Percentiles rank a stretch among this genome's conserved stretches.
Conservation (phyloP, 1,284 basidiomycete species). For the Neonothopanus nambi region DNA sequence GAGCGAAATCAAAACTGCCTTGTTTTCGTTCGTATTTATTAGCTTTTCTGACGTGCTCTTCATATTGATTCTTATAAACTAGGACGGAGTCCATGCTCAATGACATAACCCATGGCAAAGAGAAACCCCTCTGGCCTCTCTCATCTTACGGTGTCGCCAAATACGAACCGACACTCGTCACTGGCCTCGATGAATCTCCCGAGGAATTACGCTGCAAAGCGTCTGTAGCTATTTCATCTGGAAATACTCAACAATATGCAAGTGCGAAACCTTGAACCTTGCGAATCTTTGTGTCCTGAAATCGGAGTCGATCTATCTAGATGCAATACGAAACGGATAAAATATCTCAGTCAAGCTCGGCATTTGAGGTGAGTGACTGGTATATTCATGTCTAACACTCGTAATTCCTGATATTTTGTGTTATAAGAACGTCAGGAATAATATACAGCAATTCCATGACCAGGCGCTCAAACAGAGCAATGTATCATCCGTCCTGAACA, state of each 20-base stretch:
- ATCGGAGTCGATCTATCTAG: constrained; percentile 29
- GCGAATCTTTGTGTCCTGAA: no score
- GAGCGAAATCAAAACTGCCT: constrained; percentile 14
- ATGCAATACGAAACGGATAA: constrained; percentile 56
- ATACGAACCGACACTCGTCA: constrained; percentile 68
- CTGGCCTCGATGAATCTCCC: constrained; percentile 70
- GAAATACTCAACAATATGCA: constrained; percentile 64
- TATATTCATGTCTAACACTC: not conserved
- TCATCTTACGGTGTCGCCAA: constrained; percentile 82
- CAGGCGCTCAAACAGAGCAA: constrained; percentile 47
- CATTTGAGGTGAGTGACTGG: constrained; percentile 23
- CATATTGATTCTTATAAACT: constrained; percentile 10
- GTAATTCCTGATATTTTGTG: not conserved
- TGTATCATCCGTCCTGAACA: constrained; percentile 15
- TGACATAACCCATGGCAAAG: constrained; percentile 60
- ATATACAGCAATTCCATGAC: constrained; percentile 49
- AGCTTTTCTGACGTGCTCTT: not conserved
- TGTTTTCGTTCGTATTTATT: constrained; percentile 25
- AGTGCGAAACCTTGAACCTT: constrained; percentile 25
- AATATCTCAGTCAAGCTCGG: constrained; percentile 40
- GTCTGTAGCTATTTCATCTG: constrained; percentile 44
- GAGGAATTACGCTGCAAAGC: constrained; percentile 84
- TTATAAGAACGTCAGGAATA: constrained; percentile 45
- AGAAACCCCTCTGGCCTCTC: constrained; percentile 82
- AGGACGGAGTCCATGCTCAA: constrained; percentile 61